These are phyloP conservation scores for Russula emetica DNA, from an alignment of 768 basidiomycete genomes.

Conservation along the genomic window DNA sequence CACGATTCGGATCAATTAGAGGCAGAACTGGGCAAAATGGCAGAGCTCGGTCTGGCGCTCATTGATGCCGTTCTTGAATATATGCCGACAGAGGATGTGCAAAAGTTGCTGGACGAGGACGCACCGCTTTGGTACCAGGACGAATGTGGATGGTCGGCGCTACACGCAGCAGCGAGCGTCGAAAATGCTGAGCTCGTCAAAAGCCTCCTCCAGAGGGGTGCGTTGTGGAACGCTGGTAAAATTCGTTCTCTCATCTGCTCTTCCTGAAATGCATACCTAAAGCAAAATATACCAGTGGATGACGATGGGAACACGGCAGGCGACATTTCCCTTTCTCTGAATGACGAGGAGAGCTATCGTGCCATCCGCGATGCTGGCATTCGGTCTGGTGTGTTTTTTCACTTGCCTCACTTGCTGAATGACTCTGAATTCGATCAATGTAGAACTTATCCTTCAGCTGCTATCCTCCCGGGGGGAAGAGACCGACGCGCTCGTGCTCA, in stretches of 20 bases:
- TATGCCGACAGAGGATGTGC: constrained; percentile 43
- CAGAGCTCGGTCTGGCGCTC: constrained; percentile 52
- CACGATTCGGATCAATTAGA: constrained; percentile 28
- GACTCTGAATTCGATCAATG: constrained; percentile 1
- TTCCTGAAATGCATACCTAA: not conserved
- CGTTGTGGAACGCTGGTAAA: constrained; percentile 84
- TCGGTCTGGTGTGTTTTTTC: constrained; percentile 60
- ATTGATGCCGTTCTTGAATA: constrained; percentile 54
- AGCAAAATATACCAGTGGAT: constrained; percentile 53
- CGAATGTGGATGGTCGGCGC: constrained; percentile 66
- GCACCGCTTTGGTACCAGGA: constrained; percentile 92
- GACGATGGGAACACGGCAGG: constrained; percentile 77
- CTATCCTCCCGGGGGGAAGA: constrained; percentile 44
- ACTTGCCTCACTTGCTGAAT: not conserved
- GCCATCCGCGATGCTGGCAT: constrained; percentile 90
- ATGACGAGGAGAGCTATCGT: constrained; percentile 68
- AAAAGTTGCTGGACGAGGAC: constrained; percentile 52
- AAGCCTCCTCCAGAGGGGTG: constrained; percentile 72
- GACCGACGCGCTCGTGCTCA: constrained; percentile 41
- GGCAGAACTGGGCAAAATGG: constrained; percentile 26
- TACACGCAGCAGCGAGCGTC: constrained; percentile 83
- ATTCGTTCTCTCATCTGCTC: constrained; percentile 31
- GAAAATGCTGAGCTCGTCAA: constrained; percentile 62
- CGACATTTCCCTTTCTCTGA: constrained; percentile 85
- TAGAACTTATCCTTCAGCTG: constrained; percentile 68